Evolutionary conservation across 78 protist genomes (phyloP), one percentile per base, ranked within the genome.

Genomic region (Capsaspora owczarzaki): DNA sequence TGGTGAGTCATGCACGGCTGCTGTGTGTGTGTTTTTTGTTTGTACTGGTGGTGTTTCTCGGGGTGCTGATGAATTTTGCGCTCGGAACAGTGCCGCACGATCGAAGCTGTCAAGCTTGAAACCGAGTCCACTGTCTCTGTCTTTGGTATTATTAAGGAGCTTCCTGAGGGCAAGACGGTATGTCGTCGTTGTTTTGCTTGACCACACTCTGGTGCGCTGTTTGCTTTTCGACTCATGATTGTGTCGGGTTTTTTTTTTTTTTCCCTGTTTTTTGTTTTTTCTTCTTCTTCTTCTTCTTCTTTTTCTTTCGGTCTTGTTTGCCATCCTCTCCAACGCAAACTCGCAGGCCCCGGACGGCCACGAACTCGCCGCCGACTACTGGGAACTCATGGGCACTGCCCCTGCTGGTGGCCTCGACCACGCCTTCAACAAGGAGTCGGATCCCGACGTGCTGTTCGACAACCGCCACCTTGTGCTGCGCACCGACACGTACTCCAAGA

Each of bases 391-490:
- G 20, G 90, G 72, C 20, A 20, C 83, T 60, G 44, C 80, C 22
- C 76, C 95, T 0, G 3, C 70, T 25, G 76, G 76, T 8, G 93
- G 89, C 33, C 27, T 88, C n/a, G 96, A 95, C 60, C 70, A 74
- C 76, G 61, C 86, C 23, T 43, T 95, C 78, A 90, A 82, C 88
- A 43, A 23, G 76, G 92, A 90, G 37, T 81, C 89, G 37, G n/a
- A 25, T 85, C 86, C 78, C 53, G 87, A 78, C 37, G 76, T 35
- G 72, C 69, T 70, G 79, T 82, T 92, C 4, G 90, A 93, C 61
- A 78, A 96, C 82, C 76, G 97, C 49, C 98, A 96, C 79, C n/a
- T 94, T 29, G 76, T 89, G n/a, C 29, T 92, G 42, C 86, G 98
- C 44, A 94, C 94, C 14, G 60, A 60, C n/a, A 74, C 31, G 49